These are phyloP conservation scores for Elsinoe australis DNA, from an alignment of 2,329 filamentous ascomycete genomes.

Conservation along the genomic window DNA sequence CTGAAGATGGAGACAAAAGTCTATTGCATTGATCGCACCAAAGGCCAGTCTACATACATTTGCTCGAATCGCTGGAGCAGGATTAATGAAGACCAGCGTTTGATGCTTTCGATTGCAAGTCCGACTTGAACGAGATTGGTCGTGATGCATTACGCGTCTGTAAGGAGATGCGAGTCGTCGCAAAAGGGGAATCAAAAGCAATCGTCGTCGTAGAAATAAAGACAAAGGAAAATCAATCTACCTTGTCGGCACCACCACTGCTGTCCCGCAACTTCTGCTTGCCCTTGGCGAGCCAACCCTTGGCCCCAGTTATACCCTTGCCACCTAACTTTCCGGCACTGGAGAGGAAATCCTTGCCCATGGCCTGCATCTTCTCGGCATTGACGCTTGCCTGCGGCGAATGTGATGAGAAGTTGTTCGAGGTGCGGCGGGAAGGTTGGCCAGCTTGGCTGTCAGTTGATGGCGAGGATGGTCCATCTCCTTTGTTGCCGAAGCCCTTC, in stretches of 20 bases:
- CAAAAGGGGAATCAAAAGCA: background rate
- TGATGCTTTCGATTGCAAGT: constrained; percentile 18
- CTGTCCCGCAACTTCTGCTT: constrained; percentile 68
- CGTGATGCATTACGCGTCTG: background rate
- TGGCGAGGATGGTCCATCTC: constrained; percentile 9
- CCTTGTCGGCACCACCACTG: constrained; percentile 65
- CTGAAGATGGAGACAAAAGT: constrained; percentile 1
- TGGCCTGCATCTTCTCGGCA: constrained; percentile 54
- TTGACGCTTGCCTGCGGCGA: constrained; percentile 17
- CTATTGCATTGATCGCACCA: constrained; percentile 18
- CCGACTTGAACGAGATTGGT: background rate
- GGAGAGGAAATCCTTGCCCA: constrained; percentile 83
- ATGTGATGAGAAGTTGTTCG: constrained; percentile 11
- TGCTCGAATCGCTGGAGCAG: constrained; percentile 13
- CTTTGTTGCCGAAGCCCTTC: constrained; percentile 18
- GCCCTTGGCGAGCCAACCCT: constrained; percentile 84
- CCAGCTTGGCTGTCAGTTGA: background rate
- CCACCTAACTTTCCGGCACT: constrained; percentile 65
- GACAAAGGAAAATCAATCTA: constrained; percentile 55
- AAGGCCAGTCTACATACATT: constrained; percentile 18
- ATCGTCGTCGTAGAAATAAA: constrained; percentile 16
- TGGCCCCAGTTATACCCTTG: constrained; percentile 70
- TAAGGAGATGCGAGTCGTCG: constrained; percentile 1
- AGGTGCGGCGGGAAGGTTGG: constrained; percentile 2
- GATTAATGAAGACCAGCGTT: constrained; percentile 18